Base-by-base conservation (phyloP, 2,329 filamentous ascomycete species). In the Teratosphaeria viscida region DNA sequence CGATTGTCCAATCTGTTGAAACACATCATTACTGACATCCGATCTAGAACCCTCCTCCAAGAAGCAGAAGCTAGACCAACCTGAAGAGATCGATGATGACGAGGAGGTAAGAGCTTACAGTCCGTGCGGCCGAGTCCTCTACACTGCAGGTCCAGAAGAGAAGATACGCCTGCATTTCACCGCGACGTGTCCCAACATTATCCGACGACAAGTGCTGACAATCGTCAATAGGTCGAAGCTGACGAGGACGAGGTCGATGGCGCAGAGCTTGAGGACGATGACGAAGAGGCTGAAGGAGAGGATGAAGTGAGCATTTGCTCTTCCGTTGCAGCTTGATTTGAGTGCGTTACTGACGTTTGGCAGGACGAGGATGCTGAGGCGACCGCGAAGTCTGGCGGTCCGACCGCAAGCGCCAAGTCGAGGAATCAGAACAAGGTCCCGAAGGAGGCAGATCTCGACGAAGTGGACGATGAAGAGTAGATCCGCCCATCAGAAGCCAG, bases 11-110 rank as follows among this genome's bases (percentile, higher is more conserved):
- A 2, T 6, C 5, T 23, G 8, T n/a, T 23, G 43, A n/a, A 49
- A 19, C n/a, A 19, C 43, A 23, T 23, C 8, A 19, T 49, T 23
- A 49, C 43, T 49, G 43, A 49, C 43, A 6, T 49, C 8, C n/a
- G 10, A 49, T 23, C 43, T 23, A 65, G 64, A 64, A 47, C 67
- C 68, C 54, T 63, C 68, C 57, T 54, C 64, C 53, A 71, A 70
- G 61, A 71, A 69, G 63, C 64, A 65, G 58, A 69, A 70, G 63
- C 67, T 64, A 29, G 62, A 64, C 19, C 63, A 67, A 57, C 63
- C 65, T 11, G 63, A 63, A 54, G 62, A 63, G 53, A 63, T 63
- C 11, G 65, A 64, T 35, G 64, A 63, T 32, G 63, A 63, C 26
- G 62, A 63, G 6, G 43, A 49, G 43, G 43, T 49, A 49, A 49